These are phyloP conservation scores for Dactylorhiza incarnata DNA, from an alignment of 106 monocot species.

Conservation along the genomic window DNA sequence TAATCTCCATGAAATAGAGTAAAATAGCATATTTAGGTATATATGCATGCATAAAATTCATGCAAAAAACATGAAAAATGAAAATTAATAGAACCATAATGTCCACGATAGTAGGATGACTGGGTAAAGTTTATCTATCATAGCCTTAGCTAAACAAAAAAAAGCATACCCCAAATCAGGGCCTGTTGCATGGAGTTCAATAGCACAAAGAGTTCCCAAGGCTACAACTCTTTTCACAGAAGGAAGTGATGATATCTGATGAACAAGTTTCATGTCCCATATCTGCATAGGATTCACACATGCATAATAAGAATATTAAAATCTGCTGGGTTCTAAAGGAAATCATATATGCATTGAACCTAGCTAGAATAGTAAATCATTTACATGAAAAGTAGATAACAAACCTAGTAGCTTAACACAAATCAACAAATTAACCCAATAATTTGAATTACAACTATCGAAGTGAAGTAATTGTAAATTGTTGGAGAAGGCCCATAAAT, in stretches of 20 bases:
- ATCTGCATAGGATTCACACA: constrained; percentile 43
- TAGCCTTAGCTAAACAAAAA: background rate
- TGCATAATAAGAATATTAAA: background rate
- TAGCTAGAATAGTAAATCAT: constrained; percentile 1
- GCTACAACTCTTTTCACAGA: constrained; percentile 60
- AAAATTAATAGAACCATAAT: background rate
- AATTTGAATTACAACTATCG: background rate
- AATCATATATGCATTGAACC: background rate
- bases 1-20: background rate
- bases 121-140: background rate
- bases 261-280: constrained; percentile 65
- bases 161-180: constrained; percentile 59
- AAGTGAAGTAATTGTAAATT: too few species aligned
- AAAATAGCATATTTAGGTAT: background rate
- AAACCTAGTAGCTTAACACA: background rate
- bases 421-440: background rate
- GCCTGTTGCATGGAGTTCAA: constrained; percentile 72
- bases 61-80: background rate
- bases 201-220: constrained; percentile 76
- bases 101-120: background rate
- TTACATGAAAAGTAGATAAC: background rate
- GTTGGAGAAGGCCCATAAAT: too few species aligned
- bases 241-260: constrained; percentile 48
- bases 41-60: constrained; percentile 4
- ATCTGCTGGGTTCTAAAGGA: background rate